Evolutionary conservation across 208 protist species (phyloP).

Genomic region (Phytomonas sp.): DNA sequence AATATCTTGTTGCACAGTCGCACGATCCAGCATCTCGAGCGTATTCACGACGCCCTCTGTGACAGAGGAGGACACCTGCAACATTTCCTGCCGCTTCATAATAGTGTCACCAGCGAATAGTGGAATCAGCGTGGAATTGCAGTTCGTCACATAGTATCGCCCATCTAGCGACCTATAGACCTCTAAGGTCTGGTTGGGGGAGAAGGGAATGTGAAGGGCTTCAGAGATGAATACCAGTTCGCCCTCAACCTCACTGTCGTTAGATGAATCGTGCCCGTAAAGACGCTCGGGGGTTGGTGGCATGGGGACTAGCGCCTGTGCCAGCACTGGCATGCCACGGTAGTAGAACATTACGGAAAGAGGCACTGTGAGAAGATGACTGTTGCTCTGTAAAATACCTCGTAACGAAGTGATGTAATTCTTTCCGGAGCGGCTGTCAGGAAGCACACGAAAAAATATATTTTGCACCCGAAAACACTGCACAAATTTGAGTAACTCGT

Average conservation of each 20-base stretch:
- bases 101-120: constrained; percentile 63
- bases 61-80: constrained; percentile 36
- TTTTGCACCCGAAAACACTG: constrained; percentile 81
- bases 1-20: constrained; percentile 28
- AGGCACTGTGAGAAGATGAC: constrained; percentile 62
- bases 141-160: constrained; percentile 75
- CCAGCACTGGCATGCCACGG: constrained; percentile 80
- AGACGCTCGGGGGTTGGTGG: constrained; percentile 38
- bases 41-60: constrained; percentile 46
- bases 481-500: constrained; percentile 60
- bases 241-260: constrained; percentile 62
- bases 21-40: constrained; percentile 36
- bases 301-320: constrained; percentile 82
- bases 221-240: constrained; percentile 69
- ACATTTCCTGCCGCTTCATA: constrained; percentile 79
- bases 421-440: constrained; percentile 69
- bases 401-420: constrained; percentile 79
- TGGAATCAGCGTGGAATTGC: constrained; percentile 63
- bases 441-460: constrained; percentile 83
- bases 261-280: constrained; percentile 50
- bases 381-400: constrained; percentile 64
- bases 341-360: constrained; percentile 80
- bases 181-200: constrained; percentile 37
- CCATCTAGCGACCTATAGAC: constrained; percentile 76
- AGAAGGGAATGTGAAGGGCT: constrained; percentile 62